phyloP scores from a whole-genome alignment of 192 early-diverging fungal genomes.

The Coemansia sp. region DNA sequence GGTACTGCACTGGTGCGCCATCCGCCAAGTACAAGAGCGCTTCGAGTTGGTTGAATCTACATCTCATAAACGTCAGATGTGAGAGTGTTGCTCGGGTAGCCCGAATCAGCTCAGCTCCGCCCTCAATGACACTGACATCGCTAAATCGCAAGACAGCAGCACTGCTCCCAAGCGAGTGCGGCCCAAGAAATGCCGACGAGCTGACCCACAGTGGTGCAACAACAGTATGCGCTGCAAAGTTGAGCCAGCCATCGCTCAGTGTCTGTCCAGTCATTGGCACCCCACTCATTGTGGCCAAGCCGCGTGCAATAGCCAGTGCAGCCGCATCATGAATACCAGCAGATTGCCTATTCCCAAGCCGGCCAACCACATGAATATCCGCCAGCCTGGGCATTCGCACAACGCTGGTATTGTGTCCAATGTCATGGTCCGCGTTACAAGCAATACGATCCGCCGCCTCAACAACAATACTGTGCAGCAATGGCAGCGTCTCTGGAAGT shows the following conservation, averaged over 20 bases:
- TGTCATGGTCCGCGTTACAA: not conserved
- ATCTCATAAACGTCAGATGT: constrained; percentile 10
- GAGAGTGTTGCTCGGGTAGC: not conserved
- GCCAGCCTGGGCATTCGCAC: constrained; percentile 5
- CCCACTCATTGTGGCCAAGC: not conserved
- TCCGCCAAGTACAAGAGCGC: not conserved
- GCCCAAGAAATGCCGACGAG: not conserved
- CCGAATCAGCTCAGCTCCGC: not conserved
- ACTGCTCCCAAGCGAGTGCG: not conserved
- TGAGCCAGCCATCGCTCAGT: not conserved
- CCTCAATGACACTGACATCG: constrained; percentile 4
- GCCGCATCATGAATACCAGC: not conserved
- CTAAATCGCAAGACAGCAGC: constrained; percentile 9
- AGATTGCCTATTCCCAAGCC: not conserved
- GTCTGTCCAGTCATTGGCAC: not conserved
- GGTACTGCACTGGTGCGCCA: constrained; percentile 8
- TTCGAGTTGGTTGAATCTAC: not conserved
- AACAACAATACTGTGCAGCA: constrained; percentile 5
- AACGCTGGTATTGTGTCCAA: not conserved
- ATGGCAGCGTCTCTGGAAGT: not conserved
- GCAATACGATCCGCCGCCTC: not conserved
- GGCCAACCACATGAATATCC: constrained; percentile 4
- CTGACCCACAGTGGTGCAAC: constrained; percentile 7
- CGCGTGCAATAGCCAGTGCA: not conserved
- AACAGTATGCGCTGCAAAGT: not conserved